Conservation (phyloP, 345 rosid genomes). For the Eucalyptus tenuipes region DNA sequence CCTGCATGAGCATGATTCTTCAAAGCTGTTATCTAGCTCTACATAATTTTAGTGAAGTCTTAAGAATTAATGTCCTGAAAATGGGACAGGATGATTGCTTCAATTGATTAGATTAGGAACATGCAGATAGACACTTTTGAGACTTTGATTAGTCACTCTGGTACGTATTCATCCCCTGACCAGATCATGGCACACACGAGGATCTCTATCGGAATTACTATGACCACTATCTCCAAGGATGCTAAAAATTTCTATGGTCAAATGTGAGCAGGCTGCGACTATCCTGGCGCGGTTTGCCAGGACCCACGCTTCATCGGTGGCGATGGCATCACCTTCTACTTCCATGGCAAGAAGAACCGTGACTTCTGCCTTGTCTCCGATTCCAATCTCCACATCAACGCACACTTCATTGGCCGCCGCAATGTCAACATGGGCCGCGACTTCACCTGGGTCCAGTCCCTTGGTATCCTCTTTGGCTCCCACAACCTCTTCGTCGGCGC, state of each 20-base stretch:
- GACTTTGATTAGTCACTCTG: background rate
- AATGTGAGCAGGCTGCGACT: conserved; percentile 29
- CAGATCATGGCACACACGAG: background rate
- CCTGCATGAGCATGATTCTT: background rate
- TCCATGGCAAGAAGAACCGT: conserved; percentile 49
- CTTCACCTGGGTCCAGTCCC: conserved; percentile 19
- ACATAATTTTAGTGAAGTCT: background rate
- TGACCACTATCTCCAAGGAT: background rate
- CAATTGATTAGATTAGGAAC: background rate
- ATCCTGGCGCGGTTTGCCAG: conserved; percentile 47
- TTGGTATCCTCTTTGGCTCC: conserved; percentile 9
- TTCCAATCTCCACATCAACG: conserved; percentile 18
- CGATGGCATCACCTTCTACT: conserved; percentile 64
- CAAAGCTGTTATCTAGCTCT: background rate
- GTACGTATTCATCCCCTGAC: background rate
- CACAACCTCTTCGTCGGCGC: conserved; percentile 8
- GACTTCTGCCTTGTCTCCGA: conserved; percentile 15
- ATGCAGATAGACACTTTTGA: background rate
- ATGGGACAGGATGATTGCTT: background rate
- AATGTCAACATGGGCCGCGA: conserved; percentile 1
- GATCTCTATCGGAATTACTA: background rate
- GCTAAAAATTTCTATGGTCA: background rate
- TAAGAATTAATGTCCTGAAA: background rate
- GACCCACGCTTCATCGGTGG: conserved; percentile 70
- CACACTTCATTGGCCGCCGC: conserved; percentile 8